Evolutionary conservation across 345 rosid genomes (phyloP).

Genomic region (Eucalyptus lansdowneana): DNA sequence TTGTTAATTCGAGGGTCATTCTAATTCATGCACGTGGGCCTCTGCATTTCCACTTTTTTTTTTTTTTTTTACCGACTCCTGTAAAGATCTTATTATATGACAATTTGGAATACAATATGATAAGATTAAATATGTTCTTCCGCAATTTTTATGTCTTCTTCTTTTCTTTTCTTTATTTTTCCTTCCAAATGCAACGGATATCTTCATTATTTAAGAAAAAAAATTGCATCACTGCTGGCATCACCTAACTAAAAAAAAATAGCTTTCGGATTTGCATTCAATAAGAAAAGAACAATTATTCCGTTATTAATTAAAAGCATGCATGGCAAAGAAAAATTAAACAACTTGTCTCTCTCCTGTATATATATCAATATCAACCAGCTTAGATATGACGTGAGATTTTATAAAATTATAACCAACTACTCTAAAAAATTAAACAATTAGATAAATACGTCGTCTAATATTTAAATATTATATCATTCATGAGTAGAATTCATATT

Average conservation of each 20-base stretch:
- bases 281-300: background rate
- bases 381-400: no score
- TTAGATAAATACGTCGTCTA: no score
- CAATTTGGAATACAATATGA: background rate
- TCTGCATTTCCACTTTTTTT: background rate
- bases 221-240: background rate
- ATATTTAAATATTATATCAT: no score
- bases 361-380: no score
- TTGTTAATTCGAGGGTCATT: background rate
- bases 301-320: background rate
- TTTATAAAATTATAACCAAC: no score
- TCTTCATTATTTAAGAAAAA: background rate
- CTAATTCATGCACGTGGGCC: background rate
- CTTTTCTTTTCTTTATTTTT: background rate
- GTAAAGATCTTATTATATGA: background rate
- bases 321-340: background rate
- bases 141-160: background rate
- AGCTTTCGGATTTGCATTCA: background rate
- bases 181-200: background rate
- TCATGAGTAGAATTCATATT: no score
- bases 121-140: background rate
- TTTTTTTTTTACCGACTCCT: background rate
- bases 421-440: no score
- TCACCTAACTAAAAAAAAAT: background rate
- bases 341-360: background rate